Evolutionary conservation across 352 stramenopile species (phyloP), one percentile per base, ranked within the genome.

Genomic region (Pythium phragmiticola): DNA sequence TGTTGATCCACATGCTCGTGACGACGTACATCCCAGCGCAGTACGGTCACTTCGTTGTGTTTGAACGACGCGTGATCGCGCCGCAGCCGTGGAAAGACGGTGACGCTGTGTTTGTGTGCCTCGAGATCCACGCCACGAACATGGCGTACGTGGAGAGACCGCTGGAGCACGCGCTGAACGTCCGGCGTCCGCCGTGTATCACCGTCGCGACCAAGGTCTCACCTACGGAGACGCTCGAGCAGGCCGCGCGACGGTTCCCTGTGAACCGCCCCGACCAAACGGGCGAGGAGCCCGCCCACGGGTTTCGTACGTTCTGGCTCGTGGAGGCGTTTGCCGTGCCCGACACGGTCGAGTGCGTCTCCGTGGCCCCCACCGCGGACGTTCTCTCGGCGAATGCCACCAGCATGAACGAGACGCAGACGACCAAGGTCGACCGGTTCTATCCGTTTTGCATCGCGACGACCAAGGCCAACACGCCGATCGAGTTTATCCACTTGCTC

Each of bases 361-460:
- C 84, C 26, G 96, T 98, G 33, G 68, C 77, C 14, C 90, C 92
- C 0, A 89, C 77, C 2, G 82, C 77, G 37, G 84, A 89, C 14
- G 78, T 98, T 28, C 70, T 95, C 21, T 91, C 85, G n/a, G 73
- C 89, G 6, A 98, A 98, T 65, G 51, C 68, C 9, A 78, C 90
- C 33, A 87, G 79, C 2, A 82, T 93, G 56, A 96, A 97, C 64
- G 54, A 83, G 12, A 95, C 92, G 1, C 63, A 90, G 39, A 98
- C 89, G 14, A 97, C 92, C 5, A 81, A 84, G 14, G 90, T 87
- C 3, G 92, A 97, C 56, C 77, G 80, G 2, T 87, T 75, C 11
- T 98, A 98, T 62, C 92, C 91, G 21, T 98, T 98, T 58, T 97
- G 92, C 60, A 80, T 97, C 52, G 80, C 93, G 12, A 97, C 90